Percentiles rank a stretch among this genome's conserved stretches.
Conservation (phyloP, 495 filamentous ascomycete species). For the Sordaria brevicollis region DNA sequence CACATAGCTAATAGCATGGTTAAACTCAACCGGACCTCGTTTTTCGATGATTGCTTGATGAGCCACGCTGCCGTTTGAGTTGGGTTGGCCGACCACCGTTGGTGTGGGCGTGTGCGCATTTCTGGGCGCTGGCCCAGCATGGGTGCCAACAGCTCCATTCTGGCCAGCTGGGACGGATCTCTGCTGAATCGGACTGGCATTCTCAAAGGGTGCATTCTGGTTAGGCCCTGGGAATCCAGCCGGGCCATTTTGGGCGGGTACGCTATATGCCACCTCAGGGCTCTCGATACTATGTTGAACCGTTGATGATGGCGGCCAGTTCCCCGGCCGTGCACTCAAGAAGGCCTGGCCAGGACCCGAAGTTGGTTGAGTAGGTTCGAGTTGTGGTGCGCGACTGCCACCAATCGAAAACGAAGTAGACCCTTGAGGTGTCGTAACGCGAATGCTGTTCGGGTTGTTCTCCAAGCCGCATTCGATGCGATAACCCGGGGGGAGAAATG, state of each 20-base stretch:
- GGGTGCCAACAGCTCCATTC: conserved; percentile 36
- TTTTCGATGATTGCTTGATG: conserved; percentile 58
- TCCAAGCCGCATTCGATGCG: conserved; percentile 90
- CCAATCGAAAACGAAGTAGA: conserved; percentile 47
- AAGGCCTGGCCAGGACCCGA: conserved; percentile 25
- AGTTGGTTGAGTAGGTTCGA: conserved; percentile 28
- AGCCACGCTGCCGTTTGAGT: conserved; percentile 30
- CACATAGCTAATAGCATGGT: conserved; percentile 98
- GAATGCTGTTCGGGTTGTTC: conserved; percentile 87
- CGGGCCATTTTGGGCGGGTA: conserved; percentile 35
- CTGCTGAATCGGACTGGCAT: conserved; percentile 61
- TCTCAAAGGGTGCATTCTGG: conserved; percentile 35
- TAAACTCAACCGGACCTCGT: conserved; percentile 94
- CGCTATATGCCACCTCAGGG: conserved; percentile 42
- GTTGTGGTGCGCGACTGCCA: conserved; percentile 29
- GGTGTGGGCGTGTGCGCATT: conserved; percentile 45
- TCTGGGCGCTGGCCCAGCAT: conserved; percentile 24
- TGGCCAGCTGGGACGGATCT: conserved; percentile 71
- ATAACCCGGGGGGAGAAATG: conserved; percentile 93
- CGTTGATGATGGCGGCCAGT: conserved; percentile 36
- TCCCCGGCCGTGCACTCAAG: conserved; percentile 26
- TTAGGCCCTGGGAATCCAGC: conserved; percentile 34
- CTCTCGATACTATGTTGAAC: conserved; percentile 48
- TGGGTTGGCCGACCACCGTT: conserved; percentile 21
- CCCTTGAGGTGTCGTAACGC: conserved; percentile 93